Evolutionary conservation across 2,329 filamentous ascomycete genomes (phyloP).

Genomic region (Grosmannia penicillata): DNA sequence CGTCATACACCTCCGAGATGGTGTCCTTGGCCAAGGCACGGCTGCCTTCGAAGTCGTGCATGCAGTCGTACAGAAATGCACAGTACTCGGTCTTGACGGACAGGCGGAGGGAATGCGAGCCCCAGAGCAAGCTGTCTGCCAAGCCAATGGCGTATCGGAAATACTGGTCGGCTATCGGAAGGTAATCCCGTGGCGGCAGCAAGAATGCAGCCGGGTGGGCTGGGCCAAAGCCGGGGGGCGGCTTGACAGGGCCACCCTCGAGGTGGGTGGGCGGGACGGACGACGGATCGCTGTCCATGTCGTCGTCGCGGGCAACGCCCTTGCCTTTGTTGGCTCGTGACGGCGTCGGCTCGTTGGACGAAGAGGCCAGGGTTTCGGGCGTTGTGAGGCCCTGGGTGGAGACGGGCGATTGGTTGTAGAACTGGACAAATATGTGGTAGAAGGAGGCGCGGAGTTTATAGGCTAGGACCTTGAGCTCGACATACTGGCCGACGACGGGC

Average conservation of each 20-base stretch:
- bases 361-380: conserved; percentile 25
- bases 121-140: conserved; percentile 63
- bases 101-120: conserved; percentile 77
- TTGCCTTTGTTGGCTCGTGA: conserved; percentile 32
- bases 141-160: conserved; percentile 66
- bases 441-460: conserved; percentile 90
- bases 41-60: conserved; percentile 65
- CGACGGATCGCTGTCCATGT: conserved; percentile 22
- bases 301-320: conserved; percentile 25
- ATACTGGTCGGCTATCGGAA: conserved; percentile 64
- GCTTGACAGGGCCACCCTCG: conserved; percentile 44
- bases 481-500: conserved; percentile 65
- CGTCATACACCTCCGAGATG: conserved; percentile 82
- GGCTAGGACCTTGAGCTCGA: conserved; percentile 75
- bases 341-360: conserved; percentile 17
- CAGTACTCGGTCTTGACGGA: conserved; percentile 86
- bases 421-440: conserved; percentile 92
- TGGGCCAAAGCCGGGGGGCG: conserved; percentile 37
- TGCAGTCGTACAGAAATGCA: conserved; percentile 86
- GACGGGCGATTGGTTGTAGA: conserved; percentile 78
- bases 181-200: conserved; percentile 64
- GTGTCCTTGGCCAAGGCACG: conserved; percentile 65
- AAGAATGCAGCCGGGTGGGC: conserved; percentile 55
- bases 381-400: conserved; percentile 42
- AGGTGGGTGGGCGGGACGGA: conserved; percentile 34